These are phyloP conservation scores for Petunia hybrid DNA, from an alignment of 305 asterid genomes.

Conservation along the genomic window DNA sequence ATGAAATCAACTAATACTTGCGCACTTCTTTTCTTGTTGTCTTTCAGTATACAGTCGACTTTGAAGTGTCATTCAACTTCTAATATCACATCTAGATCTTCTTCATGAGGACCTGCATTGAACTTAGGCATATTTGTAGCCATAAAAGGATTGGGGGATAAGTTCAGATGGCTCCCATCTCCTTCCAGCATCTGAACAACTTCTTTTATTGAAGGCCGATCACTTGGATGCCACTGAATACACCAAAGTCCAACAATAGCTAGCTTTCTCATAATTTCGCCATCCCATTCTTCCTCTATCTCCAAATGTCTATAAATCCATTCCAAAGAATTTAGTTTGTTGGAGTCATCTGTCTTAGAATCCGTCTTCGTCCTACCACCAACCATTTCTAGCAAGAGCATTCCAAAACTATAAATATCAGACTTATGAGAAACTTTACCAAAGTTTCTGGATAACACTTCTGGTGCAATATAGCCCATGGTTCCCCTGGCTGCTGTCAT, in stretches of 20 bases:
- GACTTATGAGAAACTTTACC: conserved; percentile 32
- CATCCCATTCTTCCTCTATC: conserved; percentile 46
- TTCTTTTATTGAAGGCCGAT: conserved; percentile 46
- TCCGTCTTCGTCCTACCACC: conserved; percentile 49
- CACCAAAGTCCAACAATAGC: too few relatives aligned
- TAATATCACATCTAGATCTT: too few relatives aligned
- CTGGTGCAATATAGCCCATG: conserved; percentile 39
- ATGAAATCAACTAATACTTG: too few relatives aligned
- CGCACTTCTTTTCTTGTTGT: too few relatives aligned
- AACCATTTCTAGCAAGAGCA: conserved; percentile 55
- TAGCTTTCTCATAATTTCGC: conserved; percentile 6
- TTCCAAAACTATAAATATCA: conserved; percentile 58
- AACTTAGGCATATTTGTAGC: too few relatives aligned
- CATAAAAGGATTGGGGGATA: too few relatives aligned
- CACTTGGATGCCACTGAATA: background rate
- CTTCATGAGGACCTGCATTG: too few relatives aligned
- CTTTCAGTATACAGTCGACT: too few relatives aligned
- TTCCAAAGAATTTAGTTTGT: conserved; percentile 47
- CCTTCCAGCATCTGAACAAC: conserved; percentile 21
- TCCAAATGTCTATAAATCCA: conserved; percentile 46
- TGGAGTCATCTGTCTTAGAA: conserved; percentile 28
- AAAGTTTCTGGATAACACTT: conserved; percentile 70
- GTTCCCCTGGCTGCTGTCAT: too few relatives aligned
- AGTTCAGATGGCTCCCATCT: background rate
- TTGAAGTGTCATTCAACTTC: too few relatives aligned